Evolutionary conservation across 257 asterid genomes (phyloP).

Genomic region (Solanum clarkiae): DNA sequence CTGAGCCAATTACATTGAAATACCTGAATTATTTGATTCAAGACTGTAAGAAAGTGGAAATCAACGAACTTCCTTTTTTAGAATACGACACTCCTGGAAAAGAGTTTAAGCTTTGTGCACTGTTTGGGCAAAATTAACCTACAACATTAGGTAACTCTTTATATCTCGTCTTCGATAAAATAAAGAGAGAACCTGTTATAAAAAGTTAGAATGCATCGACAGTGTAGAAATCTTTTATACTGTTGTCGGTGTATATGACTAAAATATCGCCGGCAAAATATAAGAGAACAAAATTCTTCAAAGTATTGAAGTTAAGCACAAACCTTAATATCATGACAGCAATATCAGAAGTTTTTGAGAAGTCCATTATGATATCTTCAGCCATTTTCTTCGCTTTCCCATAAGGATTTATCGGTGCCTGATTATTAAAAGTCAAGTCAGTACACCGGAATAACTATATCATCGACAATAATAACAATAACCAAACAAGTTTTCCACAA

Average conservation of each 20-base stretch:
- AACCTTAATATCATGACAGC: slow-evolving; percentile 83
- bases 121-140: neutral
- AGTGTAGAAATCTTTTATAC: neutral
- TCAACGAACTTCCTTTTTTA: neutral
- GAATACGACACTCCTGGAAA: neutral
- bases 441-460: neutral
- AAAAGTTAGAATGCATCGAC: neutral
- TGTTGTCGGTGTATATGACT: neutral
- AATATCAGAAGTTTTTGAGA: slow-evolving; percentile 71
- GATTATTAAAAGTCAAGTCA: neutral
- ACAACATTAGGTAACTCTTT: neutral
- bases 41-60: neutral
- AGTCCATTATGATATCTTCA: slow-evolving; percentile 79
- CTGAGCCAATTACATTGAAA: slow-evolving; percentile 91
- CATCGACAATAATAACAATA: neutral
- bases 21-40: slow-evolving; percentile 32
- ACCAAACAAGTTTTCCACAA: neutral
- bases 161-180: neutral
- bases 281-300: neutral
- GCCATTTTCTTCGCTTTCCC: slow-evolving; percentile 99
- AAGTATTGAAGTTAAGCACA: neutral
- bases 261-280: neutral
- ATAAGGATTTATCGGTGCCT: slow-evolving; percentile 82
- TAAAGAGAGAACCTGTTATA: neutral
- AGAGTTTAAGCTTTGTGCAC: neutral